Evolutionary conservation across 495 filamentous ascomycete species (phyloP), one percentile per base, ranked within the genome.

Genomic region (Podospora anserina): DNA sequence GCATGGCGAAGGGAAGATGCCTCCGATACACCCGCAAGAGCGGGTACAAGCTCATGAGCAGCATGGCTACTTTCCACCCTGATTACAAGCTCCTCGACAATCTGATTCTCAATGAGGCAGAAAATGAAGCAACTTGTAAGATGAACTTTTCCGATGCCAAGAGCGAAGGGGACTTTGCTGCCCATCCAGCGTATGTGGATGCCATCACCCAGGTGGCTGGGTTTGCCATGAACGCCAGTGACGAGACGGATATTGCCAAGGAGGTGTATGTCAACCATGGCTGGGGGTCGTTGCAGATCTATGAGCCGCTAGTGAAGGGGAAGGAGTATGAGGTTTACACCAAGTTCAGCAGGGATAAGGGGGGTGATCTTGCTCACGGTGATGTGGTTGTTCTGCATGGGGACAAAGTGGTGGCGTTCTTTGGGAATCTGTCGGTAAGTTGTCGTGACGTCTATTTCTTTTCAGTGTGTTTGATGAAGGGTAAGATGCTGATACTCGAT

Each of bases 141-240:
- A 83, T 93, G 53, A 82, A 81, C 53, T 91, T 92, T 73, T 82
- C 87, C 54, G 79, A 78, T 4, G 77, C 74, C 0, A 79, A 86
- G 30, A 19, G 59, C 9, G 59, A 32, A 26, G 79, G 86, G 60
- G 85, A 82, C 67, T 92, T 86, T 77, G 81, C 85, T 61, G 85
- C 84, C 44, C 84, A 86, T 59, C 89, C 89, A 2, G 87, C 87
- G 76, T 89, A 85, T 83, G 89, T 91, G 62, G 90, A 92, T 74
- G 87, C 85, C 53, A 71, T 85, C 57, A 81, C 80, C 59, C 85
- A 88, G 66, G 77, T 88, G 13, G 85, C 87, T 30, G 90, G 90
- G 19, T 92, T 93, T 75, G 86, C 88, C 66, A 87, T 91, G 78
- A 92, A 93, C 72, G 88, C 83, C 19, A 91, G 87, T 65, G 90